Conservation (phyloP, 2,329 filamentous ascomycete genomes). For the Coniochaeta sp. region DNA sequence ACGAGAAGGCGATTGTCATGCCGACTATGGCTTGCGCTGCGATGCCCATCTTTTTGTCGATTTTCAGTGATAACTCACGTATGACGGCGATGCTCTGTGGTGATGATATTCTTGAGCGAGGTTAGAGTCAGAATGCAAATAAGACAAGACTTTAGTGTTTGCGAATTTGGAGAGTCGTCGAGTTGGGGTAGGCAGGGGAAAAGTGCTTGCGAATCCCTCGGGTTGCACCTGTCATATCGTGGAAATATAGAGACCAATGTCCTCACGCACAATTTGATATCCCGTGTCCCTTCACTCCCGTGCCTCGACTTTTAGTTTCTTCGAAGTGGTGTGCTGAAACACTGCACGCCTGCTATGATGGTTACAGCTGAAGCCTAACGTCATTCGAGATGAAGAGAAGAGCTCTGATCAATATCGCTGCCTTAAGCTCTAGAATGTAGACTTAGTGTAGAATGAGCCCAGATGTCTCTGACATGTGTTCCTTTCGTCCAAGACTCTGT, state of each 20-base stretch:
- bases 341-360: too few relatives aligned
- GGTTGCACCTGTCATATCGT: not conserved
- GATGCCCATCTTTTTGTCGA: not conserved
- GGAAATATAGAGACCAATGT: too few relatives aligned
- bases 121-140: not conserved
- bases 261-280: not conserved
- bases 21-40: conserved; percentile 27
- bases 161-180: not conserved
- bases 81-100: not conserved
- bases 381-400: too few relatives aligned
- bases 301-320: too few relatives aligned
- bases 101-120: not conserved
- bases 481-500: not conserved
- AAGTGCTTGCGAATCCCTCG: not conserved
- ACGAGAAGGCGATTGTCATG: conserved; percentile 37
- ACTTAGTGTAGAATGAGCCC: too few relatives aligned
- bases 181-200: not conserved
- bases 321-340: too few relatives aligned
- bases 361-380: too few relatives aligned
- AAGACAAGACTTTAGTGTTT: too few relatives aligned
- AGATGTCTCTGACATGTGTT: not conserved
- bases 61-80: not conserved
- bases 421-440: too few relatives aligned
- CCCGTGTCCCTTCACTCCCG: too few relatives aligned
- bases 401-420: too few relatives aligned